phyloP scores from a whole-genome alignment of 352 stramenopile species.

The Phytophthora citrophthora region DNA sequence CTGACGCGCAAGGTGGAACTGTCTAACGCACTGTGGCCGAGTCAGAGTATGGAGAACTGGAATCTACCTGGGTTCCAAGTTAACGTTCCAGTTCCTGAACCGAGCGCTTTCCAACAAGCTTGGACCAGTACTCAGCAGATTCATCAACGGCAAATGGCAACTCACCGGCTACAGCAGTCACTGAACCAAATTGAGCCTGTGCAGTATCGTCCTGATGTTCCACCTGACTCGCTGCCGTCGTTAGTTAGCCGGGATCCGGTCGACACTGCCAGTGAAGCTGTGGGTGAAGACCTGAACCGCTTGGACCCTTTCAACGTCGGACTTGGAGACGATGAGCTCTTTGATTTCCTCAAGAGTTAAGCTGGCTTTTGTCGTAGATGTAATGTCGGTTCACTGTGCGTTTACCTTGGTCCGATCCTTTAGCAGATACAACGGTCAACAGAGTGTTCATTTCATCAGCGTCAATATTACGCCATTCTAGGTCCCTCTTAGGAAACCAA shows the following conservation, averaged over 20 bases:
- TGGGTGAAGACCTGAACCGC: slow-evolving; percentile 52
- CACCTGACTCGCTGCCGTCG: slow-evolving; percentile 2
- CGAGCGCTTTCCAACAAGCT: neutral
- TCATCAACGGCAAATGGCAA: slow-evolving; percentile 12
- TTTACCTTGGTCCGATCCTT: neutral
- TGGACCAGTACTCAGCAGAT: slow-evolving; percentile 20
- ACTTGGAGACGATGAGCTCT: slow-evolving; percentile 77
- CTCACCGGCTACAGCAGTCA: slow-evolving; percentile 7
- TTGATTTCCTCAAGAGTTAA: slow-evolving; percentile 80
- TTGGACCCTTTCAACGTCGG: slow-evolving; percentile 76
- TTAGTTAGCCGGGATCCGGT: slow-evolving; percentile 8
- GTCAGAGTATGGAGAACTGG: neutral
- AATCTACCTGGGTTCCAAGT: neutral
- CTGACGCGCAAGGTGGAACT: slow-evolving; percentile 80
- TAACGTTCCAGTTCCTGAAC: neutral
- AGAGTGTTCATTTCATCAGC: neutral
- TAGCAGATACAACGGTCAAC: neutral
- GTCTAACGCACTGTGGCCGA: slow-evolving; percentile 42
- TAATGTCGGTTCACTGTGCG: neutral
- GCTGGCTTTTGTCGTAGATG: neutral
- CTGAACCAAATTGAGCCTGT: neutral
- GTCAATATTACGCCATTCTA: slow-evolving; percentile 7
- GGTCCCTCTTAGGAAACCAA: slow-evolving; percentile 26
- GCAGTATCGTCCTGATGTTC: neutral
- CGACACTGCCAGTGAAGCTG: slow-evolving; percentile 23